phyloP scores from a whole-genome alignment of 2,329 filamentous ascomycete species.

The Exophiala viscosa region DNA sequence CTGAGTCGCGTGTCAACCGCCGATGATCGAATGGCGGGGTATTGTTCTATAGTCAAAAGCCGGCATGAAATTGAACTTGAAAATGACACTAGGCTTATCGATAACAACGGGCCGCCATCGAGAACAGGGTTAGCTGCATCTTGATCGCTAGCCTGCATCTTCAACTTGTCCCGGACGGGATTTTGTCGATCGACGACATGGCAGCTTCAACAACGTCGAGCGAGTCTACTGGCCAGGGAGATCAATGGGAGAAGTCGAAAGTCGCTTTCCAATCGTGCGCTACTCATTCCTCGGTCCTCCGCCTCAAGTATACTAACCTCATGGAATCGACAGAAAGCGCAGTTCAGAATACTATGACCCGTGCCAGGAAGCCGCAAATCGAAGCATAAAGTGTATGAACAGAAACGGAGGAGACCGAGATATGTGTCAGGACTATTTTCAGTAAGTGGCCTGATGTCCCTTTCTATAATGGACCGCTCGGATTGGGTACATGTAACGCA shows the following conservation, averaged over 20 bases:
- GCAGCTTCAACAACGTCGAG: conserved; percentile 15
- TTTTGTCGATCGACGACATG: conserved; percentile 17
- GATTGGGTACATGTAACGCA: too few species aligned
- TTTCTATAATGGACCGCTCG: too few species aligned
- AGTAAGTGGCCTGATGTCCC: conserved; percentile 56
- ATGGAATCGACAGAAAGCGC: conserved; percentile 61
- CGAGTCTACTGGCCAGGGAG: conserved; percentile 5
- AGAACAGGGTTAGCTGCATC: conserved; percentile 7
- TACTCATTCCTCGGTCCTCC: background rate
- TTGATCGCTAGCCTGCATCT: conserved; percentile 1
- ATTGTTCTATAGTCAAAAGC: too few species aligned
- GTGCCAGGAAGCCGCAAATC: conserved; percentile 84
- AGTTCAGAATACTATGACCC: conserved; percentile 91
- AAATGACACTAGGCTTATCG: too few species aligned
- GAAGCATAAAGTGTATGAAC: conserved; percentile 82
- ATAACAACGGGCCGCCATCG: too few species aligned
- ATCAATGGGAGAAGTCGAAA: conserved; percentile 21
- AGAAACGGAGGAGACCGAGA: conserved; percentile 79
- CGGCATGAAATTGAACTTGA: too few species aligned
- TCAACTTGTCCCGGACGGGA: background rate
- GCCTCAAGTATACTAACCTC: background rate
- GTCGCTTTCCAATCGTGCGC: conserved; percentile 20
- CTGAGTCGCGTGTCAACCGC: too few species aligned
- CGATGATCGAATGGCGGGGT: too few species aligned
- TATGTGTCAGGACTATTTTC: conserved; percentile 95